Evolutionary conservation across 164 flowering plant genomes (phyloP).

Genomic region (Macadamia tetraphylla): DNA sequence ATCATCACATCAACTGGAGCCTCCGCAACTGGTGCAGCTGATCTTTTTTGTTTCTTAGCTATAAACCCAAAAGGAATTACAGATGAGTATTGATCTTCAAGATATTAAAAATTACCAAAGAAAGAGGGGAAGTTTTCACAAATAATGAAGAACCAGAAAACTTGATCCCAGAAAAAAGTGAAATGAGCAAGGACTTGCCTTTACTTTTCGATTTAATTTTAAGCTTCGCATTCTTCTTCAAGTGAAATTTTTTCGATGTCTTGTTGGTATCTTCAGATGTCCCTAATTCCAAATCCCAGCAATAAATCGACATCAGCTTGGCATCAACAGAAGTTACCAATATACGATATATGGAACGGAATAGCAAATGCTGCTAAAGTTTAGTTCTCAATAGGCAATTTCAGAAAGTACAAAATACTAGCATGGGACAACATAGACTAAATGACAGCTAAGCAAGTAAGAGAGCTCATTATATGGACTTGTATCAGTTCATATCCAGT

Average conservation of each 20-base stretch:
- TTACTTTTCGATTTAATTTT: slow-evolving; percentile 21
- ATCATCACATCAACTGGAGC: slow-evolving; percentile 25
- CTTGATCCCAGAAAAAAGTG: neutral
- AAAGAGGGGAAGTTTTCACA: neutral
- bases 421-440: neutral
- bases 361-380: neutral
- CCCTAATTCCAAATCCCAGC: slow-evolving; percentile 10
- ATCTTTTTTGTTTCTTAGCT: slow-evolving; percentile 14
- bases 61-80: neutral
- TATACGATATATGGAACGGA: neutral
- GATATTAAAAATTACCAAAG: too few relatives aligned
- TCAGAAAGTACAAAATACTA: neutral
- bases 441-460: too few relatives aligned
- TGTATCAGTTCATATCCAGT: too few relatives aligned
- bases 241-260: slow-evolving; percentile 10
- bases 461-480: slow-evolving; percentile 18
- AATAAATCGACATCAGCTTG: slow-evolving; percentile 1
- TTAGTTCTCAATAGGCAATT: neutral
- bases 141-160: neutral
- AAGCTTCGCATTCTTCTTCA: slow-evolving; percentile 28
- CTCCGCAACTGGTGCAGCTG: slow-evolving; percentile 6
- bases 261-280: slow-evolving; percentile 20
- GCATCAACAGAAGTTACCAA: neutral
- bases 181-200: slow-evolving; percentile 13
- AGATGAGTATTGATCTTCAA: too few relatives aligned